phyloP scores from a whole-genome alignment of 345 rosid species.

The Eucalyptus pauciflora region DNA sequence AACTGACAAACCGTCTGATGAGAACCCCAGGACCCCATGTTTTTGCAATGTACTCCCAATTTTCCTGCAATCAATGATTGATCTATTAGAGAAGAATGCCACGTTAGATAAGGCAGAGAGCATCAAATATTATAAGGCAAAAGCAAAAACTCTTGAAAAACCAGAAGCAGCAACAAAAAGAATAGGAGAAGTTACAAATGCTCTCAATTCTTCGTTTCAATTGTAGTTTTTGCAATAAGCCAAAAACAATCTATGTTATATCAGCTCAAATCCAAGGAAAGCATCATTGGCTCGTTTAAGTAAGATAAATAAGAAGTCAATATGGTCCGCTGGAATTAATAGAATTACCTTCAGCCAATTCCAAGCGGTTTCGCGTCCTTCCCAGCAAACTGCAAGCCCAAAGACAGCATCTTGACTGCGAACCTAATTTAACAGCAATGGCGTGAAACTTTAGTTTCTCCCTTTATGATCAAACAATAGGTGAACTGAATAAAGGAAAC shows the following conservation, averaged over 20 bases:
- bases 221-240: background rate
- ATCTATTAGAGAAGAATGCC: background rate
- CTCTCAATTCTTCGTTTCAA: background rate
- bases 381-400: constrained; percentile 59
- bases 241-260: background rate
- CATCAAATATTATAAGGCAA: background rate
- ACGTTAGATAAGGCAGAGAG: background rate
- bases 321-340: background rate
- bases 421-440: constrained; percentile 24
- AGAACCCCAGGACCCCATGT: constrained; percentile 76
- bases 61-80: constrained; percentile 23
- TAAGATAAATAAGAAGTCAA: background rate
- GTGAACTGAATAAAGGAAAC: background rate
- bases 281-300: background rate
- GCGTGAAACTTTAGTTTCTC: background rate
- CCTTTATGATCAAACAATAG: background rate
- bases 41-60: constrained; percentile 60
- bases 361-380: constrained; percentile 96
- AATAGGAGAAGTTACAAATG: background rate
- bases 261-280: background rate
- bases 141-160: background rate
- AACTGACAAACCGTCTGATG: constrained; percentile 54
- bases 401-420: constrained; percentile 78
- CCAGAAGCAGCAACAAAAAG: background rate
- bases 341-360: constrained; percentile 64